phyloP scores from a whole-genome alignment of 257 asterid genomes.

The Eustoma russellianum region DNA sequence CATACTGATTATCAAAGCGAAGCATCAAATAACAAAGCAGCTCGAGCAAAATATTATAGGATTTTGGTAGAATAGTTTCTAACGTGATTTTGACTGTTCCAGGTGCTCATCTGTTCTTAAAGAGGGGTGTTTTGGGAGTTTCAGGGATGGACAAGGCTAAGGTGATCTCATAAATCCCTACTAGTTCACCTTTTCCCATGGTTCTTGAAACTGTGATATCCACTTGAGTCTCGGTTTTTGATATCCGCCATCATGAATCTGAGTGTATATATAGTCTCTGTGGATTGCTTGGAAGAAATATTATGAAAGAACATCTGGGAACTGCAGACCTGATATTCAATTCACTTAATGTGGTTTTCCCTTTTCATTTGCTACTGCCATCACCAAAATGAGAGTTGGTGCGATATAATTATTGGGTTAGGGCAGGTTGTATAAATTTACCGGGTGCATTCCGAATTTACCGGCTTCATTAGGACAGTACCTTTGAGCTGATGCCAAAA shows the following conservation, averaged over 20 bases:
- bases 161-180: conserved; percentile 3
- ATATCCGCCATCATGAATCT: conserved; percentile 19
- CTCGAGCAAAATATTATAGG: conserved; percentile 23
- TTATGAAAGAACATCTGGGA: conserved; percentile 26
- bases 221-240: conserved; percentile 12
- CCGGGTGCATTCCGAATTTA: not conserved
- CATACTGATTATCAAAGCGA: conserved; percentile 29
- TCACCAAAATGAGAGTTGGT: not conserved
- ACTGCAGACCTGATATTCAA: conserved; percentile 14
- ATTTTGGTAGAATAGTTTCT: conserved; percentile 15
- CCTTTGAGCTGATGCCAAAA: not conserved
- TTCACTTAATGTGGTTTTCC: not conserved
- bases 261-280: conserved; percentile 30
- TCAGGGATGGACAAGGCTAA: conserved; percentile 15
- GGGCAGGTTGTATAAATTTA: not conserved
- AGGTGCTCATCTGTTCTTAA: conserved; percentile 31
- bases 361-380: conserved; percentile 1
- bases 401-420: not conserved
- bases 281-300: conserved; percentile 30
- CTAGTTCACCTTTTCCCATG: conserved; percentile 9
- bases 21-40: conserved; percentile 13
- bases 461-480: no score
- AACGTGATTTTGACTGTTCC: conserved; percentile 32
- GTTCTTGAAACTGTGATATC: conserved; percentile 20
- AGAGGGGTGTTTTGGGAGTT: conserved; percentile 15